Evolutionary conservation across 192 early-diverging fungal genomes (phyloP).

Genomic region (Dispira simplex): DNA sequence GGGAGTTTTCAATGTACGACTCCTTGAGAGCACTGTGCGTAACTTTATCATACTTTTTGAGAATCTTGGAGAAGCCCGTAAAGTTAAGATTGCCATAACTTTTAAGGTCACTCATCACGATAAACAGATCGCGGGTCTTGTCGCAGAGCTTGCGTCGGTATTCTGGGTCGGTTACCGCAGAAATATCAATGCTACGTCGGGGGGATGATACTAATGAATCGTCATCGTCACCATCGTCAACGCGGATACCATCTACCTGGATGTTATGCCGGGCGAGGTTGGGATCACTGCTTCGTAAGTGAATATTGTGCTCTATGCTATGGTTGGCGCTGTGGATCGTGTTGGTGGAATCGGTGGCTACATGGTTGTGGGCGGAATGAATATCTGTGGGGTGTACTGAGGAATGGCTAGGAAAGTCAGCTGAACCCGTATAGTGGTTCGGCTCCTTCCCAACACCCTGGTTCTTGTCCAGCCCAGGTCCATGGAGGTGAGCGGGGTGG

Average conservation of each 20-base stretch:
- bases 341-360: background rate
- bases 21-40: conserved; percentile 56
- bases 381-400: background rate
- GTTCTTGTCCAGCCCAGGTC: background rate
- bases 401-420: background rate
- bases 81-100: conserved; percentile 79
- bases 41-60: conserved; percentile 98
- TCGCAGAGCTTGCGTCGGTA: conserved; percentile 25
- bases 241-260: background rate
- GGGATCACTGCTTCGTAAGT: too few species aligned
- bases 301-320: too few species aligned
- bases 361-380: background rate
- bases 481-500: background rate
- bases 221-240: conserved; percentile 1
- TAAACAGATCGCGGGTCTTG: conserved; percentile 57
- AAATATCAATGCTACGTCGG: conserved; percentile 1
- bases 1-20: conserved; percentile 46
- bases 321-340: conserved; percentile 12
- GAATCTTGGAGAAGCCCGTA: conserved; percentile 86
- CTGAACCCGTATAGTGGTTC: background rate
- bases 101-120: conserved; percentile 68
- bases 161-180: conserved; percentile 13
- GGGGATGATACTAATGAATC: background rate
- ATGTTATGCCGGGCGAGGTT: too few species aligned
- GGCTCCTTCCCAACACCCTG: background rate